Conservation (phyloP, 495 filamentous ascomycete genomes). For the Penicillium bovifimosum region DNA sequence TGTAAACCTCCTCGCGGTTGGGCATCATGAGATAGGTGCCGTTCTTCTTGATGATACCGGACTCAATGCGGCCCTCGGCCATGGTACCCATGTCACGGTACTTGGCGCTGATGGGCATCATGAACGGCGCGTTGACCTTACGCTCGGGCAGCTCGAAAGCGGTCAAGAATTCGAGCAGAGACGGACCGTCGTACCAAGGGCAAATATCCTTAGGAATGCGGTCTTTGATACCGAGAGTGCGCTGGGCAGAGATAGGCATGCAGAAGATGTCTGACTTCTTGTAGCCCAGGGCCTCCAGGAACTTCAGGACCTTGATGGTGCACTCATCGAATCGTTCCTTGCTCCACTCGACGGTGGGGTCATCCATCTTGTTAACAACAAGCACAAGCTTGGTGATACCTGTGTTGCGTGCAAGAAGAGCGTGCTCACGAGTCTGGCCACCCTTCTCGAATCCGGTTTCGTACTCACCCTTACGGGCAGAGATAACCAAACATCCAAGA, state of each 20-base stretch:
- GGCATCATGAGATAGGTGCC: conserved; percentile 87
- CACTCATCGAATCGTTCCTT: conserved; percentile 89
- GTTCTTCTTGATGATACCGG: conserved; percentile 85
- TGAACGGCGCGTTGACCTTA: conserved; percentile 96
- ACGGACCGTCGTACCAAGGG: conserved; percentile 88
- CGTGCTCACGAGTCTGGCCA: conserved; percentile 95
- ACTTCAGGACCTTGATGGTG: conserved; percentile 77
- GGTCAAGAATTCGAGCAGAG: conserved; percentile 88
- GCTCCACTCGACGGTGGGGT: conserved; percentile 91
- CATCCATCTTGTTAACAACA: conserved; percentile 98
- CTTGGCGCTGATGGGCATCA: conserved; percentile 96
- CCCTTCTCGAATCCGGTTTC: conserved; percentile 99
- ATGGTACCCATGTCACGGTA: conserved; percentile 98
- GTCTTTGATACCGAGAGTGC: conserved; percentile 78
- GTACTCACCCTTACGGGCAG: conserved; percentile 95
- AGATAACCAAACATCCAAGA: conserved; percentile 93
- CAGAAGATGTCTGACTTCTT: conserved; percentile 88
- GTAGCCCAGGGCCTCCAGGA: conserved; percentile 87
- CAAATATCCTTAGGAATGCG: conserved; percentile 70
- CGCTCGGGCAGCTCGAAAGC: conserved; percentile 86
- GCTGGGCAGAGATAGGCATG: conserved; percentile 95
- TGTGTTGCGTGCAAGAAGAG: conserved; percentile 95
- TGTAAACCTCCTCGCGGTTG: conserved; percentile 70
- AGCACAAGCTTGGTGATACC: conserved; percentile 92
- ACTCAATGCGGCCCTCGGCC: conserved; percentile 94